These are phyloP conservation scores for Phyllosticta citriasiana DNA, from an alignment of 2,329 filamentous ascomycete genomes.

Conservation along the genomic window DNA sequence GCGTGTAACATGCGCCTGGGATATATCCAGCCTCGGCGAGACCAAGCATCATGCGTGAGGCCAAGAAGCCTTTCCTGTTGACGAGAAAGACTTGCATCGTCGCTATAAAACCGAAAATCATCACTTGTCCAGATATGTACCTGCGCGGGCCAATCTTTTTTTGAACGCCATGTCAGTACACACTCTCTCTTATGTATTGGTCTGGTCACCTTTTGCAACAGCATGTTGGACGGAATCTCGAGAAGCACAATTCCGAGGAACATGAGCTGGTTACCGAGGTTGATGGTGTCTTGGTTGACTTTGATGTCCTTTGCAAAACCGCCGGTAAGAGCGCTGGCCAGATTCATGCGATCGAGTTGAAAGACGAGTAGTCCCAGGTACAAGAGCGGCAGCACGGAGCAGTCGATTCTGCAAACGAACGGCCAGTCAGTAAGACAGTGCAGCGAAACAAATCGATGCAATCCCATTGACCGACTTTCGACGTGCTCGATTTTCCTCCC, in stretches of 20 bases:
- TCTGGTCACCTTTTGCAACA: slow-evolving; percentile 24
- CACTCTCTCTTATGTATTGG: neutral
- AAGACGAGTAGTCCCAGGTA: slow-evolving; percentile 42
- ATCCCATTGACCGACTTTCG: neutral
- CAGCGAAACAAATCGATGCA: too few species aligned
- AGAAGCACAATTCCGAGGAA: slow-evolving; percentile 41
- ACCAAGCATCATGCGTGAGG: slow-evolving; percentile 36
- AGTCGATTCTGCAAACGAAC: slow-evolving; percentile 32
- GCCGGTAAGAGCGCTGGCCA: slow-evolving; percentile 41
- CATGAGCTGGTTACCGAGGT: slow-evolving; percentile 45
- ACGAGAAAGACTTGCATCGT: slow-evolving; percentile 30
- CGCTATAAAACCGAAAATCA: slow-evolving; percentile 39
- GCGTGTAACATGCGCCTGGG: slow-evolving; percentile 41
- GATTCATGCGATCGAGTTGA: slow-evolving; percentile 45
- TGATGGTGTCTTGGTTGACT: slow-evolving; percentile 39
- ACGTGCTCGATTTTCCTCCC: neutral
- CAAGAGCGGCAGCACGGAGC: slow-evolving; percentile 39
- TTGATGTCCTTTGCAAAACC: slow-evolving; percentile 36
- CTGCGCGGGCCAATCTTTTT: slow-evolving; percentile 23
- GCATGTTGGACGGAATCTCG: slow-evolving; percentile 44
- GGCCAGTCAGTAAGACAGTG: neutral
- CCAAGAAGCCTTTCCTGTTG: slow-evolving; percentile 34
- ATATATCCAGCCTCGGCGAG: slow-evolving; percentile 44
- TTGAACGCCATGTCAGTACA: too few species aligned
- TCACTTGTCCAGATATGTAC: slow-evolving; percentile 42